Percentiles rank a stretch among this genome's conserved stretches.
Conservation (phyloP, 108 stramenopile species). For the Nannochloropsis gaditana region DNA sequence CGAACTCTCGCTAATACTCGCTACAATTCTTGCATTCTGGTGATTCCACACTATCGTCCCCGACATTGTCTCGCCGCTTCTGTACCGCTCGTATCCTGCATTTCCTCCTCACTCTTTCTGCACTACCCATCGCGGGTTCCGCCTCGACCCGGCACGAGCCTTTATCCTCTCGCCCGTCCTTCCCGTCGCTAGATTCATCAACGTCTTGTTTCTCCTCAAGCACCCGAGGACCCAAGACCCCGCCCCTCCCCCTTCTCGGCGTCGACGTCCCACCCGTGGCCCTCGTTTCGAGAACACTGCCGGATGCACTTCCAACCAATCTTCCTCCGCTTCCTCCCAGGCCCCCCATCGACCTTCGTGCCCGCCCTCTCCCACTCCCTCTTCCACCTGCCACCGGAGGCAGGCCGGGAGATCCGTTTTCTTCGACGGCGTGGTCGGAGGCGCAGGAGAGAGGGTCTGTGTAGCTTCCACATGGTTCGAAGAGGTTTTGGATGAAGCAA, state of each 20-base stretch:
- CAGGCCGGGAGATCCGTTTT: not conserved
- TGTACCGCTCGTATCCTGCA: not conserved
- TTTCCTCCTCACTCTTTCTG: not conserved
- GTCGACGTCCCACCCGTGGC: not conserved
- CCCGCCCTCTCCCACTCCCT: not conserved
- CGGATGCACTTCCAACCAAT: conserved; percentile 15
- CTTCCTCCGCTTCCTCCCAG: not conserved
- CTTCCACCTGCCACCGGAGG: conserved; percentile 14
- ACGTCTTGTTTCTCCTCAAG: conserved; percentile 12
- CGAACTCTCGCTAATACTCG: too few species aligned
- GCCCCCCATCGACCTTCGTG: not conserved
- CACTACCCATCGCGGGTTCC: conserved; percentile 4
- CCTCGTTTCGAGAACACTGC: not conserved
- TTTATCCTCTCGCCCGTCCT: not conserved
- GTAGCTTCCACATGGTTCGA: too few species aligned
- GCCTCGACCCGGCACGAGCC: not conserved
- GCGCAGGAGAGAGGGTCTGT: not conserved
- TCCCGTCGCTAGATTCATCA: not conserved
- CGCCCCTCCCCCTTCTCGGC: not conserved
- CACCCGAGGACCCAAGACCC: not conserved
- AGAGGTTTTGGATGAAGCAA: too few species aligned
- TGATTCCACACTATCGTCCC: too few species aligned
- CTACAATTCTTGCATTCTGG: too few species aligned
- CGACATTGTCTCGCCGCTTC: too few species aligned
- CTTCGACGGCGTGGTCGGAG: not conserved